Conservation (phyloP, 2,329 filamentous ascomycete genomes). For the Xylariaceae sp. region DNA sequence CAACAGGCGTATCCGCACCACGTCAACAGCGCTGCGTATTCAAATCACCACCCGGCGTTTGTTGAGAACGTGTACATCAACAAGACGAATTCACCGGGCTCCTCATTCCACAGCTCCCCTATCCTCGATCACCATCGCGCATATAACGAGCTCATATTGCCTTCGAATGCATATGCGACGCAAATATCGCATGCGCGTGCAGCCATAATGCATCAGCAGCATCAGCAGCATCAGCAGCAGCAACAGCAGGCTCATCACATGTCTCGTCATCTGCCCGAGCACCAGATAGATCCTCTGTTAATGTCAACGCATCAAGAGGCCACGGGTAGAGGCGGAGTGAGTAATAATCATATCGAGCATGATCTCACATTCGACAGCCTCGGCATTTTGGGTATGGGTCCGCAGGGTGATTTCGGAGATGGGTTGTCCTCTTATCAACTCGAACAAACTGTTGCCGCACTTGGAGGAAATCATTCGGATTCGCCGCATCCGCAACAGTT, state of each 20-base stretch:
- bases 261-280: slow-evolving; percentile 7
- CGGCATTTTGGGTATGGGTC: slow-evolving; percentile 20
- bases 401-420: slow-evolving; percentile 18
- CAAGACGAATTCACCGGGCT: slow-evolving; percentile 25
- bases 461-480: slow-evolving; percentile 14
- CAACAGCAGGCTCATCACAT: slow-evolving; percentile 1
- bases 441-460: slow-evolving; percentile 12
- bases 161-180: slow-evolving; percentile 5
- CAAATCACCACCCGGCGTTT: slow-evolving; percentile 10
- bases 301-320: slow-evolving; percentile 9
- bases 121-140: slow-evolving; percentile 25
- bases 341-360: slow-evolving; percentile 1
- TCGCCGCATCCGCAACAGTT: slow-evolving; percentile 20
- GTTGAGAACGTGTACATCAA: slow-evolving; percentile 25
- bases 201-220: slow-evolving; percentile 8
- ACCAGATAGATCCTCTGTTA: slow-evolving; percentile 18
- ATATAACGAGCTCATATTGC: slow-evolving; percentile 28
- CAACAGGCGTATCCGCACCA: slow-evolving; percentile 20
- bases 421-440: slow-evolving; percentile 18
- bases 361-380: slow-evolving; percentile 21
- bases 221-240: slow-evolving; percentile 6
- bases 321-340: not conserved
- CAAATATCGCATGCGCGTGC: slow-evolving; percentile 10
- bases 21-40: slow-evolving; percentile 7
- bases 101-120: slow-evolving; percentile 17